Evolutionary conservation across 768 basidiomycete genomes (phyloP).

Genomic region (Tulasnella sp.): DNA sequence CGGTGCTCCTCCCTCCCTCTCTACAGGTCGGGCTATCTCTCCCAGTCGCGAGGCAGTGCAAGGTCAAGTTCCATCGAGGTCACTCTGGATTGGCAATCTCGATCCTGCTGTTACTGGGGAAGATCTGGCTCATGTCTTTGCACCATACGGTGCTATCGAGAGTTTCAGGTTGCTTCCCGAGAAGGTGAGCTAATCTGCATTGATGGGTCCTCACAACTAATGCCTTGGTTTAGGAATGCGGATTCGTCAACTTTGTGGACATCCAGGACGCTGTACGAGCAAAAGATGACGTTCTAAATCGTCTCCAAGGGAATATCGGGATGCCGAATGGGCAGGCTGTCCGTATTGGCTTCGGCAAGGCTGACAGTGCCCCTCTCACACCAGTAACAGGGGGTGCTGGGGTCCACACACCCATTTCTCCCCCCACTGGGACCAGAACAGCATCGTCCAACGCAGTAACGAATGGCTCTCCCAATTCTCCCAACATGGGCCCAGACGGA

Average conservation of each 20-base stretch:
- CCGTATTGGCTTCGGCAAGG: conserved; percentile 96
- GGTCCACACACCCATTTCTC: conserved; percentile 50
- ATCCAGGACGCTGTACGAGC: conserved; percentile 92
- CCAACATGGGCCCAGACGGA: conserved; percentile 35
- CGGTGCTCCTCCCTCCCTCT: conserved; percentile 33
- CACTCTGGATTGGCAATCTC: conserved; percentile 96
- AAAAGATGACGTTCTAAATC: conserved; percentile 93
- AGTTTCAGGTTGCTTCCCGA: conserved; percentile 88
- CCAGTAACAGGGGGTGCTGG: conserved; percentile 63
- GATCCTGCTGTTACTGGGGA: conserved; percentile 90
- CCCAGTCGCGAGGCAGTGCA: conserved; percentile 71
- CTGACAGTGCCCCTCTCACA: conserved; percentile 87
- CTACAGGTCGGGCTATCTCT: conserved; percentile 48
- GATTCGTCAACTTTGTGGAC: conserved; percentile 97
- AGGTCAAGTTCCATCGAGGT: conserved; percentile 86
- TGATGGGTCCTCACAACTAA: not conserved
- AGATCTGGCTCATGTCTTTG: conserved; percentile 90
- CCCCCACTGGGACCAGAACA: conserved; percentile 27
- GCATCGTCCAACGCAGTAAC: conserved; percentile 27
- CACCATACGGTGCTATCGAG: conserved; percentile 94
- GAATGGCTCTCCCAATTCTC: conserved; percentile 32
- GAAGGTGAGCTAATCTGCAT: conserved; percentile 49
- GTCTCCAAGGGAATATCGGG: conserved; percentile 85
- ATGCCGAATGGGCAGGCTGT: conserved; percentile 94
- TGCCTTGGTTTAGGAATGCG: conserved; percentile 66